Conservation (phyloP, 108 stramenopile genomes). For the Pseudonitzschia multiseries region DNA sequence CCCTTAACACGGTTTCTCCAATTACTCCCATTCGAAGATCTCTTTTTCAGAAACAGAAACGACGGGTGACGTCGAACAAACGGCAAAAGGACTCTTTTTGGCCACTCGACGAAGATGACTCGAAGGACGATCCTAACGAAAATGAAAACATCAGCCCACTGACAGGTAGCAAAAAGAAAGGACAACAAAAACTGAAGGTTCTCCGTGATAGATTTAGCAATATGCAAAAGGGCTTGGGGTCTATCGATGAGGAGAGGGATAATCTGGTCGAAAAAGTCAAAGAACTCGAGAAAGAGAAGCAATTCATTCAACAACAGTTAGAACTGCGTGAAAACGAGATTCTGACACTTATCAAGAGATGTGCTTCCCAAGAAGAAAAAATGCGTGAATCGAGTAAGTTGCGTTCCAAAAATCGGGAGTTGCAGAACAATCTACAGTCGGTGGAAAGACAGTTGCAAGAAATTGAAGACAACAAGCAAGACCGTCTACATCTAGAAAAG, state of each 20-base stretch:
- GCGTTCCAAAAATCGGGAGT: slow-evolving; percentile 21
- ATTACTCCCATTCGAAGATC: slow-evolving; percentile 25
- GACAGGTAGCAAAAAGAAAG: slow-evolving; percentile 20
- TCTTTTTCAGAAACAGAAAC: slow-evolving; percentile 18
- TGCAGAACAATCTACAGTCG: slow-evolving; percentile 16
- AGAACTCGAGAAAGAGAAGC: slow-evolving; percentile 43
- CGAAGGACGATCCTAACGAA: neutral
- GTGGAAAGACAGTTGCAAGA: slow-evolving; percentile 7
- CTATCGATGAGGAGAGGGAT: slow-evolving; percentile 44
- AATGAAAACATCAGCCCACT: neutral
- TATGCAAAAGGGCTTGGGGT: slow-evolving; percentile 36
- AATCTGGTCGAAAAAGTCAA: slow-evolving; percentile 23
- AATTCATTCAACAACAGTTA: slow-evolving; percentile 35
- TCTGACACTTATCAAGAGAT: slow-evolving; percentile 39
- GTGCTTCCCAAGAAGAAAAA: slow-evolving; percentile 44
- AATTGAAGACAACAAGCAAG: slow-evolving; percentile 24
- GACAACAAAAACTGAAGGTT: slow-evolving; percentile 18
- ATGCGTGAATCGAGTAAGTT: slow-evolving; percentile 38
- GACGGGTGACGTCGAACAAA: slow-evolving; percentile 8
- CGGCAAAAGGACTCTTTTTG: slow-evolving; percentile 5
- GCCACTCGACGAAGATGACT: neutral
- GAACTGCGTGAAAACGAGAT: slow-evolving; percentile 47
- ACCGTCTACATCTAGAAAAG: slow-evolving; percentile 16
- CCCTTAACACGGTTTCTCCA: slow-evolving; percentile 16
- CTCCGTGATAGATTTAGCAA: slow-evolving; percentile 36